A percentile compares a stretch with the other conserved stretches of the same genome.
Evolutionary conservation across 306 rosid genomes (phyloP).

Genomic region (Vigna angularis): DNA sequence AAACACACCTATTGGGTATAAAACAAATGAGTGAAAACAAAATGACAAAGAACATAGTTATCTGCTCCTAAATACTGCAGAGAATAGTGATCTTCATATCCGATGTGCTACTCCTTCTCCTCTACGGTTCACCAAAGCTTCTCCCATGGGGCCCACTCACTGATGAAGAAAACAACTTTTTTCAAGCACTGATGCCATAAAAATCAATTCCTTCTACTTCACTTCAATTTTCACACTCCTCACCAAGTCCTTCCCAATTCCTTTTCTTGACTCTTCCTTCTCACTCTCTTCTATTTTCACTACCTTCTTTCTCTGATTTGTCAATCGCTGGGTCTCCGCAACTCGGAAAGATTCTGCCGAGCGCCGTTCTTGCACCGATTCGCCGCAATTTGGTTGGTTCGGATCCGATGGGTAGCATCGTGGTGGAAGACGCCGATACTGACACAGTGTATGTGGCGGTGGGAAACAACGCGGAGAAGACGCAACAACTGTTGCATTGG

Average conservation of each 20-base stretch:
- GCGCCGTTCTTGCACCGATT: not conserved
- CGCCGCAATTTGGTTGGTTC: not conserved
- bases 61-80: not conserved
- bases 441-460: constrained; percentile 76
- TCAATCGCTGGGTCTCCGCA: constrained; percentile 1
- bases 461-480: constrained; percentile 59
- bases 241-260: not conserved
- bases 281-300: not conserved
- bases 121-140: constrained; percentile 40
- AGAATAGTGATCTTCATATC: not conserved
- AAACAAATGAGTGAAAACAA: not conserved
- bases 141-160: constrained; percentile 34
- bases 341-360: constrained; percentile 17
- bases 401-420: constrained; percentile 67
- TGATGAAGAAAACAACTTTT: constrained; percentile 1
- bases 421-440: constrained; percentile 48
- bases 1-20: not conserved
- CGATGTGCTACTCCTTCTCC: not conserved
- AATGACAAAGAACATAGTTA: not conserved
- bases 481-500: constrained; percentile 64
- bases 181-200: constrained; percentile 12
- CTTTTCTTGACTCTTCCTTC: not conserved
- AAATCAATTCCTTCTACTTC: constrained; percentile 34
- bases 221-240: constrained; percentile 29
- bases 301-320: not conserved